These are phyloP conservation scores for Pichia sp. DNA, from an alignment of 1,139 yeast species.

Conservation along the genomic window DNA sequence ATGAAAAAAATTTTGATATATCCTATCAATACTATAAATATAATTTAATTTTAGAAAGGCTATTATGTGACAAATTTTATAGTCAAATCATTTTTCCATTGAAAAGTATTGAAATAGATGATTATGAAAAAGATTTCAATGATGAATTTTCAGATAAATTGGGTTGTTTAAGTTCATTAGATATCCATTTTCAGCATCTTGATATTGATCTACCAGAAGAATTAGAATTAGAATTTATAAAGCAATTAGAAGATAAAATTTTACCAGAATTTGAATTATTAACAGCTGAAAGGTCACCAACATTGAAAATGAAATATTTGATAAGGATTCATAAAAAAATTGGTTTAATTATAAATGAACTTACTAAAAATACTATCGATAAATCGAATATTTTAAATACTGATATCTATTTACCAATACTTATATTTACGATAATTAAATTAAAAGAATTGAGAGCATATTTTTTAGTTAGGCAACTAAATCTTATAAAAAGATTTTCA, in stretches of 20 bases:
- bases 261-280: conserved; percentile 29
- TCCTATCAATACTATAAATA: conserved; percentile 27
- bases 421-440: conserved; percentile 45
- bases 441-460: conserved; percentile 35
- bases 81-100: conserved; percentile 33
- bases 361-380: conserved; percentile 24
- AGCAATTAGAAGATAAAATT: conserved; percentile 17
- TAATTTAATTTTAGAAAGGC: conserved; percentile 35
- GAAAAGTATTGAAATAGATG: conserved; percentile 26
- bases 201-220: conserved; percentile 26
- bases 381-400: conserved; percentile 29
- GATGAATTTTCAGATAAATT: conserved; percentile 24
- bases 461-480: conserved; percentile 43
- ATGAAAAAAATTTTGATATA: conserved; percentile 27
- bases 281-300: conserved; percentile 35
- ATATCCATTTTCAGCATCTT: conserved; percentile 22
- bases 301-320: conserved; percentile 34
- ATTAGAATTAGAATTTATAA: conserved; percentile 20
- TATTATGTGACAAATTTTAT: conserved; percentile 37
- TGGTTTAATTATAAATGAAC: conserved; percentile 31
- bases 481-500: conserved; percentile 51
- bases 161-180: conserved; percentile 20
- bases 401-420: conserved; percentile 51
- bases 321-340: conserved; percentile 33
- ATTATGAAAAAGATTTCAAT: conserved; percentile 24